These are phyloP conservation scores for Hysterium pulicare DNA, from an alignment of 2,329 filamentous ascomycete species.

Conservation along the genomic window DNA sequence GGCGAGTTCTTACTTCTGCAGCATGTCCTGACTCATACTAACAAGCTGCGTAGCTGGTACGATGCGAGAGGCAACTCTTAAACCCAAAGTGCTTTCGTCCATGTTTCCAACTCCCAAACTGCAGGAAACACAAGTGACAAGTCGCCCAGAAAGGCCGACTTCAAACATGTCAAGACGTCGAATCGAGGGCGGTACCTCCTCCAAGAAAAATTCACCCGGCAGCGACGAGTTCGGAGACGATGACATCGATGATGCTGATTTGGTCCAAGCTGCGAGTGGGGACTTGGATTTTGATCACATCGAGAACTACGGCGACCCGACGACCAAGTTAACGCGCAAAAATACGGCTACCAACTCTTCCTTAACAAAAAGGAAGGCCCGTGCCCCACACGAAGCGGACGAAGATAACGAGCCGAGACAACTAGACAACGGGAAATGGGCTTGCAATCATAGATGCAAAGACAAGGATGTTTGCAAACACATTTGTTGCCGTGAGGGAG, in stretches of 20 bases:
- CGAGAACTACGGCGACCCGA: conserved; percentile 45
- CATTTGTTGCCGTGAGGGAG: conserved; percentile 67
- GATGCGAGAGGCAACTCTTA: conserved; percentile 51
- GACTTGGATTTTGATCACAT: conserved; percentile 49
- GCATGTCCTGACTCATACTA: neutral
- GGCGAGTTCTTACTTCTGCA: conserved; percentile 42
- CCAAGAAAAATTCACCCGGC: conserved; percentile 8
- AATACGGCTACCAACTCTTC: conserved; percentile 20
- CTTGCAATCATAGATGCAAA: conserved; percentile 69
- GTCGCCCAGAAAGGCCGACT: conserved; percentile 12
- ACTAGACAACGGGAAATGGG: conserved; percentile 69
- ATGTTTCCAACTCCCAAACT: conserved; percentile 39
- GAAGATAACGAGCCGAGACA: conserved; percentile 43
- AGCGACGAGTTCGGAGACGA: conserved; percentile 54
- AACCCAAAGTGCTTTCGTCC: conserved; percentile 46
- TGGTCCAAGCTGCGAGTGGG: conserved; percentile 43
- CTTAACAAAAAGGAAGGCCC: conserved; percentile 6
- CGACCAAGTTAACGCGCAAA: conserved; percentile 14
- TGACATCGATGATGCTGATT: conserved; percentile 51
- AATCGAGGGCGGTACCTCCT: conserved; percentile 11
- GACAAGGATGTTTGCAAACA: conserved; percentile 65
- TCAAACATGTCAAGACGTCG: conserved; percentile 32
- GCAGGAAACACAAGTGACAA: conserved; percentile 11
- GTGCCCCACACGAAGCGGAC: neutral
- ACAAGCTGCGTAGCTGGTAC: conserved; percentile 51